Evolutionary conservation across 2,329 filamentous ascomycete species (phyloP), one percentile per base, ranked within the genome.

Genomic region (Phialemoniopsis sp.): DNA sequence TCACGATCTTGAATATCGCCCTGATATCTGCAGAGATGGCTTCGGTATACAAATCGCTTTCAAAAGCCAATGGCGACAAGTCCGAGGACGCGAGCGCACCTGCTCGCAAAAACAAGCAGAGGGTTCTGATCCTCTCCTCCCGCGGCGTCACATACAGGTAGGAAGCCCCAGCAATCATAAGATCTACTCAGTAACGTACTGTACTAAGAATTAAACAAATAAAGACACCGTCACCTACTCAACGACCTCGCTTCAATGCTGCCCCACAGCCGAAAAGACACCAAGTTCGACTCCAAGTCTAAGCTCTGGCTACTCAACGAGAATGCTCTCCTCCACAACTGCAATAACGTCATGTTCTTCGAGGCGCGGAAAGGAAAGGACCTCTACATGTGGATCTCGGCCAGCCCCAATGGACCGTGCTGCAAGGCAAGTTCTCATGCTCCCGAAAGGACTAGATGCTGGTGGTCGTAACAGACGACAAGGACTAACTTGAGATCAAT

Each of bases 241-340:
- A 87, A 90, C 56, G 93, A 98, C 57, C 74, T 98, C 35, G 81
- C 89, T 42, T 77, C 85, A 21, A 82, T 98, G 64, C 82, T 98
- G 49, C 93, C 93, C 3, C 93, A 98, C 62, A 83, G 84, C 49
- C 82, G 89, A 57, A 95, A 95, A 69, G 93, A 98, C 61, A 89
- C 87, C 53, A 98, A 98, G 67, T 87, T 96, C 50, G 93, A 98
- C 63, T 93, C 89, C 38, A 97, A 97, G 68, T 90, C 87, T 29
- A 89, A 93, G 70, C 76, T 89, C 52, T 76, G 81, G 75, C 72
- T 86, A 59, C 78, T 95, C 37, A 93, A 93, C 66, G 87, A 90
- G 55, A 56, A 70, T 31, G 77, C 77, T 29, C 80, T 84, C 48
- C 75, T 91, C 21, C 89, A 90, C 72, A 89, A 88, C 60, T 91